phyloP scores from a whole-genome alignment of 495 filamentous ascomycete species.

The Articulospora tetracladia region DNA sequence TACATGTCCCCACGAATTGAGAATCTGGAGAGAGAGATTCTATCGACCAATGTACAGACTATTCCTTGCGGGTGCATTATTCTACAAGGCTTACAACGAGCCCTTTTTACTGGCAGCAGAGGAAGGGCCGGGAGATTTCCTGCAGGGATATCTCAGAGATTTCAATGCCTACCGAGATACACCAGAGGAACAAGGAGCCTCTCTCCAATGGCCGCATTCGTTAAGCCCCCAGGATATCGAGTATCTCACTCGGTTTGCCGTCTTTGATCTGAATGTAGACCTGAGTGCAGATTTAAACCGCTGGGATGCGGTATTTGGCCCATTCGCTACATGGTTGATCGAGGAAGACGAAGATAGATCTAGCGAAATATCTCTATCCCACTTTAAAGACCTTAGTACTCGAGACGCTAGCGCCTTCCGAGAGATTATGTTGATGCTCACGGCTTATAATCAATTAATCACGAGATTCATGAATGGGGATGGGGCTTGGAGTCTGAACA shows the following conservation, averaged over 20 bases:
- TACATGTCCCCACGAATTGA: background rate
- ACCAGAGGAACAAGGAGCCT: background rate
- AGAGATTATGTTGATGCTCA: background rate
- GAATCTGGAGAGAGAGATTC: background rate
- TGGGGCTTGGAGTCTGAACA: background rate
- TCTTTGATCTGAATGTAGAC: background rate
- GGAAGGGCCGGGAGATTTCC: background rate
- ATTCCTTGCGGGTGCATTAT: background rate
- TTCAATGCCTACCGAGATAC: background rate
- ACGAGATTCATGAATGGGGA: background rate
- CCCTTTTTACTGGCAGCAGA: background rate
- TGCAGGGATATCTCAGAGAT: background rate
- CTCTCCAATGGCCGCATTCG: background rate
- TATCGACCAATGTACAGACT: background rate
- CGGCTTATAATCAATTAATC: background rate
- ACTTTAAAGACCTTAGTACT: too few relatives aligned
- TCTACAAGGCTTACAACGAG: background rate
- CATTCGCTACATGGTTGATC: background rate
- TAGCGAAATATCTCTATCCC: too few relatives aligned
- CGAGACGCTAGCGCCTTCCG: background rate
- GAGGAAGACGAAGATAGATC: background rate
- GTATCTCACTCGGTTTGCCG: background rate
- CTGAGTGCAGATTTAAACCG: background rate
- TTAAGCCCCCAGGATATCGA: background rate
- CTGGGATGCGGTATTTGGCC: background rate